Evolutionary conservation across 129 eudicot species (phyloP), one percentile per base, ranked within the genome.

Genomic region (Gnaphalium uliginosum): DNA sequence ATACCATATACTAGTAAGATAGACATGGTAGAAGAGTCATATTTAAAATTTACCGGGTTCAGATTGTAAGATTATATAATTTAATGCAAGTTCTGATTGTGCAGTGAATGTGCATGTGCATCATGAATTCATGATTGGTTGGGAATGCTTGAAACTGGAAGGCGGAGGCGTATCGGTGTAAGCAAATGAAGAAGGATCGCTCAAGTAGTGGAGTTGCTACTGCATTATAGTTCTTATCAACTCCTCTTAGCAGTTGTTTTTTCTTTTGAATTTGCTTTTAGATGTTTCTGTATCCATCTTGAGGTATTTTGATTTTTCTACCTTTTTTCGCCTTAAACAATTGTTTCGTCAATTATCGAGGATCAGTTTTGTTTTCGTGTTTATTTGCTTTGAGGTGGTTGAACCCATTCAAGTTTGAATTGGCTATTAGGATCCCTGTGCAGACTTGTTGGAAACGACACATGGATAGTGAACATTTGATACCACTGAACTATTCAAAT

Each of bases 111-210:
- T 56, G 61, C 25, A 56, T 56, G 24, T 2, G 26, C 25, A 8
- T 19, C 11, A 18, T n/a, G 60, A 53, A n/a, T 56, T 19, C 25
- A 22, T 19, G 61, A n/a, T 56, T 19, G 61, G 59, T 56, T 21
- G 26, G 61, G 25, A 19, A 19, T 6, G 25, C 61, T 8, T 6
- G 3, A 54, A 54, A n/a, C 61, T 19, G 24, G 61, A 56, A 56
- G 61, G 24, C 61, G 8, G 61, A 56, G 8, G 61, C 25, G 11
- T n/a, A 6, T 19, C 18, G 26, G 0, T 56, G 26, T 56, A 56
- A 22, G 61, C 61, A 21, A 56, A 56, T n/a, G 61, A 56, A 56
- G 11, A 56, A 56, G 61, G 61, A 56, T 56, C 14, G 61, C 23
- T 56, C 61, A 56, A 56, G 26, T 17, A 19, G 24, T 19, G 61